Conservation (phyloP, 2,329 filamentous ascomycete species). For the Tricladium varicosporioides region DNA sequence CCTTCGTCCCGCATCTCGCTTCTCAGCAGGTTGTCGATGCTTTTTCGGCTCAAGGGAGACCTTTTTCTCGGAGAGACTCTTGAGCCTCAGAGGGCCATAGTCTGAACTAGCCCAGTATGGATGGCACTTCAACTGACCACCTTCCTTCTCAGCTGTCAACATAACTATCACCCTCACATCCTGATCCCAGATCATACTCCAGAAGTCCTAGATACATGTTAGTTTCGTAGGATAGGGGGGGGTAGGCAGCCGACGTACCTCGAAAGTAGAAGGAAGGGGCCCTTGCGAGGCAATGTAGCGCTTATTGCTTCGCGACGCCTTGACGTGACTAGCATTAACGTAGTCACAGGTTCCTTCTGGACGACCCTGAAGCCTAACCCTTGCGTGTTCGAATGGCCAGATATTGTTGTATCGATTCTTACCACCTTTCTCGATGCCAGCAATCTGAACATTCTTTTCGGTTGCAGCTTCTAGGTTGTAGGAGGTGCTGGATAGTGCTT, state of each 20-base stretch:
- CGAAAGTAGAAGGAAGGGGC: conserved; percentile 87
- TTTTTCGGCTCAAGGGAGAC: conserved; percentile 67
- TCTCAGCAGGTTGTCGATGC: conserved; percentile 41
- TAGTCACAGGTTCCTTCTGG: conserved; percentile 78
- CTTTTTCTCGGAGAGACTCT: conserved; percentile 76
- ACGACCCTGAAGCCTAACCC: conserved; percentile 74
- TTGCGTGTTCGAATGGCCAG: conserved; percentile 89
- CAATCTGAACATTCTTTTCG: conserved; percentile 62
- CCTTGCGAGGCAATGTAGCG: conserved; percentile 95
- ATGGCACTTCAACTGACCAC: conserved; percentile 91
- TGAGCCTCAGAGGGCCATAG: conserved; percentile 76
- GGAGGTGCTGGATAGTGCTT: conserved; percentile 64
- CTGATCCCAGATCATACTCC: conserved; percentile 96
- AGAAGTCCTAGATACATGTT: conserved; percentile 71
- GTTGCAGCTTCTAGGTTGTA: conserved; percentile 45
- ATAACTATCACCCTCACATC: conserved; percentile 94
- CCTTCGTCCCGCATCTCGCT: conserved; percentile 42
- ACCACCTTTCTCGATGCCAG: conserved; percentile 87
- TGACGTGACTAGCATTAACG: conserved; percentile 88
- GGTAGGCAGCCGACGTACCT: conserved; percentile 53
- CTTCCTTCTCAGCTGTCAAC: conserved; percentile 91
- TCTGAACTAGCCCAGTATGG: conserved; percentile 83
- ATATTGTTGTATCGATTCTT: conserved; percentile 99
- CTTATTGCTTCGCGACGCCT: conserved; percentile 79
- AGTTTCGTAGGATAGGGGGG: conserved; percentile 14